Conservation (phyloP, 2,329 filamentous ascomycete species). For the Fusarium longipes region DNA sequence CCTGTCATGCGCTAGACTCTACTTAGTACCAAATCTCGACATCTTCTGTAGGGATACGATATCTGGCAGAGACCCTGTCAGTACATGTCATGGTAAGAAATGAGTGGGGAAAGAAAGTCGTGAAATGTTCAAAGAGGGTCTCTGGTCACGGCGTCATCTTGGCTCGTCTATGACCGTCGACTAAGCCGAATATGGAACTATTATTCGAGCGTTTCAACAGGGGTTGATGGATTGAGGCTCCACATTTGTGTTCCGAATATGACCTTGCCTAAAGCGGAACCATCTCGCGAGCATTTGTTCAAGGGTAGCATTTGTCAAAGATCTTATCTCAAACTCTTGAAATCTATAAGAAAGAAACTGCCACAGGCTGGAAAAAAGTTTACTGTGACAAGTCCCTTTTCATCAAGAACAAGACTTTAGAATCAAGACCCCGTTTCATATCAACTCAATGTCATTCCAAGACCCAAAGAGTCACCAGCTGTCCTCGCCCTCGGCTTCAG, state of each 20-base stretch:
- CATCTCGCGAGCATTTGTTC: constrained; percentile 1
- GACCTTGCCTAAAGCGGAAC: not conserved
- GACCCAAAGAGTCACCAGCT: not conserved
- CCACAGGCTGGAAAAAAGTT: fast-evolving
- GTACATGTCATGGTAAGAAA: not conserved
- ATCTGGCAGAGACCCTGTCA: no score
- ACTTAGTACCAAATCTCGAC: not conserved
- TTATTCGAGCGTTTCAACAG: not conserved
- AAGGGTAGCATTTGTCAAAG: constrained; percentile 22
- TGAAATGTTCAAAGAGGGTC: not conserved
- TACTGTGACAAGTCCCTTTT: fast-evolving
- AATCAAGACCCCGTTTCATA: fast-evolving
- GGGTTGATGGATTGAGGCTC: not conserved
- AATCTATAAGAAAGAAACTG: not conserved
- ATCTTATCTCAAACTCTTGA: not conserved
- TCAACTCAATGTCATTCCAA: not conserved
- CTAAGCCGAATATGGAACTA: not conserved
- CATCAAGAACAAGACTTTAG: no score
- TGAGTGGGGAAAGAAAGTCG: not conserved
- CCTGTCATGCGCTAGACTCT: not conserved
- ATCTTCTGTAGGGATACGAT: not conserved
- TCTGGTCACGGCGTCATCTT: not conserved
- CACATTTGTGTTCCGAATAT: fast-evolving
- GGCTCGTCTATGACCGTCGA: not conserved
- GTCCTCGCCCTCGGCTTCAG: not conserved